Evolutionary conservation across 768 basidiomycete species (phyloP).

Genomic region (Rhizopogon vesiculosus): DNA sequence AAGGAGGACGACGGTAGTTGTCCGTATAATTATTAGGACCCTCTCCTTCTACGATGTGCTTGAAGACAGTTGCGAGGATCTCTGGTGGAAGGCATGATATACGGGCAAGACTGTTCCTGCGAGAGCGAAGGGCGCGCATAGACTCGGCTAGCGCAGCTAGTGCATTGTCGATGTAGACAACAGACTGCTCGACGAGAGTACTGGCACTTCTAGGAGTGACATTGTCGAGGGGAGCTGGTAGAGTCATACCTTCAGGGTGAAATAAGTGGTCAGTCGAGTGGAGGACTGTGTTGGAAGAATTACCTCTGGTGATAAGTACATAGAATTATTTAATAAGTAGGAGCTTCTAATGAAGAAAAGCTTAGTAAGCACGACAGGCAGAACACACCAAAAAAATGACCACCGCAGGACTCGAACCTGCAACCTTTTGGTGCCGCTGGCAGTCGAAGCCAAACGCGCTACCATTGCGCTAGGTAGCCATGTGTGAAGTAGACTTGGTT

Average conservation of each 20-base stretch:
- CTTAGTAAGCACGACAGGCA: too few species aligned
- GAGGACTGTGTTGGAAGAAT: too few species aligned
- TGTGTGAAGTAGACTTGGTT: background rate
- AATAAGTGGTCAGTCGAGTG: too few species aligned
- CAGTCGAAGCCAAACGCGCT: conserved; percentile 93
- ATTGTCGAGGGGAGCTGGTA: too few species aligned
- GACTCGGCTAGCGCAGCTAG: conserved; percentile 8
- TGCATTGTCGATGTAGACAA: conserved; percentile 15
- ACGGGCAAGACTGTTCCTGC: conserved; percentile 12
- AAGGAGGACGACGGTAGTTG: conserved; percentile 3
- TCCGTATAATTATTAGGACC: conserved; percentile 2
- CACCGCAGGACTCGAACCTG: conserved; percentile 96
- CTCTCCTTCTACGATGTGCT: too few species aligned
- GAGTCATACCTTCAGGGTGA: too few species aligned
- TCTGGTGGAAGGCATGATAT: conserved; percentile 17
- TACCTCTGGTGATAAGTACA: too few species aligned
- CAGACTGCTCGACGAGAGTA: background rate
- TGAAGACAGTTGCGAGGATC: conserved; percentile 17
- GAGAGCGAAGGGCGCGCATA: conserved; percentile 11
- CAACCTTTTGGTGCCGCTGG: conserved; percentile 83
- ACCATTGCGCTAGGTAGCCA: conserved; percentile 89
- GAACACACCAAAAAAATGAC: conserved; percentile 37
- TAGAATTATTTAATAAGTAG: too few species aligned
- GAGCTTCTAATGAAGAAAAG: too few species aligned
- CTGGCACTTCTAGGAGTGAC: too few species aligned